Percentiles rank a stretch among this genome's conserved stretches.
Evolutionary conservation across 148 eudicot species (phyloP).

Genomic region (Amaranthus hypochondriacus): DNA sequence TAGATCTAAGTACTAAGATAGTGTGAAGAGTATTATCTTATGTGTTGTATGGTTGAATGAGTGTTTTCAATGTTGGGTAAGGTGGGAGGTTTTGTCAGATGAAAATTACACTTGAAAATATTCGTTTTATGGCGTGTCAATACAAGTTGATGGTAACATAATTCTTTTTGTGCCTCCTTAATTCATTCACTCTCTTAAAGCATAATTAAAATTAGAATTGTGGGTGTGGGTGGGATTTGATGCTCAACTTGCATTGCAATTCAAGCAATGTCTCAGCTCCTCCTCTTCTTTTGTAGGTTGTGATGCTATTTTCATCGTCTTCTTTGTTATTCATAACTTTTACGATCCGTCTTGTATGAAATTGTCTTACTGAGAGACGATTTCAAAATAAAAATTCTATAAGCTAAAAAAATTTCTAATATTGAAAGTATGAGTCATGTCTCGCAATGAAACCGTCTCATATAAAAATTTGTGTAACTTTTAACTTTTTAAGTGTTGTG

Average conservation of each 20-base stretch:
- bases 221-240: not conserved
- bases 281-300: not conserved
- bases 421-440: not conserved
- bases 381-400: no score
- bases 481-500: no score
- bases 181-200: slow-evolving; percentile 7
- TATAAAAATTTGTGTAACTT: not conserved
- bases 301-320: slow-evolving; percentile 1
- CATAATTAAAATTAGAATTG: not conserved
- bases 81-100: slow-evolving; percentile 38
- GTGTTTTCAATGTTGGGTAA: slow-evolving; percentile 66
- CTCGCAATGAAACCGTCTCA: slow-evolving; percentile 20
- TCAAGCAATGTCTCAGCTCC: slow-evolving; percentile 13
- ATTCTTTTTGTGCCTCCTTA: slow-evolving; percentile 8
- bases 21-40: not conserved
- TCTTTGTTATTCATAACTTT: slow-evolving; percentile 18
- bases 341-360: no score
- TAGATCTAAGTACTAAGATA: slow-evolving; percentile 1
- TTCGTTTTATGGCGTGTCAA: slow-evolving; percentile 4
- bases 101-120: slow-evolving; percentile 20
- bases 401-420: no score
- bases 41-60: slow-evolving; percentile 44
- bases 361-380: no score
- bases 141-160: slow-evolving; percentile 35
- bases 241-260: slow-evolving; percentile 25